Conservation (phyloP, 371 early-diverging fungal genomes). For the Mortierella sp. region DNA sequence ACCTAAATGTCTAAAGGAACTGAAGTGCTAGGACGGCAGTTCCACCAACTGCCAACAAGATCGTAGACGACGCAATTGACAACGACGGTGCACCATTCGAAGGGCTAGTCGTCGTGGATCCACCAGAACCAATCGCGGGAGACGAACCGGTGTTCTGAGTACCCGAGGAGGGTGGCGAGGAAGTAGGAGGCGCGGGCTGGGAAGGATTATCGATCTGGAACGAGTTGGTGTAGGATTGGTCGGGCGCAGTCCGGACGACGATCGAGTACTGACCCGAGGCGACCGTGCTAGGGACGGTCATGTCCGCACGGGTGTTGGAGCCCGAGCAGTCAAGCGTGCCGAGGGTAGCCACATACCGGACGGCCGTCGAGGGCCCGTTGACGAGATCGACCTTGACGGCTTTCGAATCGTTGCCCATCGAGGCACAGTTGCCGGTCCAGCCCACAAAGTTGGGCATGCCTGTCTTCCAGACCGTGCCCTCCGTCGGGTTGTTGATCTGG, state of each 20-base stretch:
- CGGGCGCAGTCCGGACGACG: conserved; percentile 40
- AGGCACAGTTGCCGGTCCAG: conserved; percentile 52
- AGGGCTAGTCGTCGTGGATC: no score
- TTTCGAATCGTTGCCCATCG: conserved; percentile 45
- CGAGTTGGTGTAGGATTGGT: conserved; percentile 45
- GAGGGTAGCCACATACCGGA: conserved; percentile 47
- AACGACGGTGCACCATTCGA: not conserved
- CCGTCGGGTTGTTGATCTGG: conserved; percentile 51
- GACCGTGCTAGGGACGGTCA: conserved; percentile 41
- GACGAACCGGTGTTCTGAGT: not conserved
- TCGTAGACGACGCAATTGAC: no score
- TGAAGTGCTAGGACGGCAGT: not conserved
- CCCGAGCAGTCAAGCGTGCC: conserved; percentile 46
- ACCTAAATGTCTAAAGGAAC: not conserved
- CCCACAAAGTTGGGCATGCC: conserved; percentile 44
- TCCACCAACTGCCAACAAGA: not conserved
- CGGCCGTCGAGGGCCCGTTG: conserved; percentile 39
- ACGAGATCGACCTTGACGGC: conserved; percentile 51
- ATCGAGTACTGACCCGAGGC: conserved; percentile 44
- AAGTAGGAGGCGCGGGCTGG: conserved; percentile 17
- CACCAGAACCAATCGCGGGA: not conserved
- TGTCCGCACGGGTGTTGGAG: conserved; percentile 40
- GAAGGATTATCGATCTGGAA: conserved; percentile 45
- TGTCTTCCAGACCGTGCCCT: conserved; percentile 45
- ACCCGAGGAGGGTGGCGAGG: not conserved